Base-by-base conservation (phyloP, 1,284 basidiomycete species). In the Trametes polyzona region DNA sequence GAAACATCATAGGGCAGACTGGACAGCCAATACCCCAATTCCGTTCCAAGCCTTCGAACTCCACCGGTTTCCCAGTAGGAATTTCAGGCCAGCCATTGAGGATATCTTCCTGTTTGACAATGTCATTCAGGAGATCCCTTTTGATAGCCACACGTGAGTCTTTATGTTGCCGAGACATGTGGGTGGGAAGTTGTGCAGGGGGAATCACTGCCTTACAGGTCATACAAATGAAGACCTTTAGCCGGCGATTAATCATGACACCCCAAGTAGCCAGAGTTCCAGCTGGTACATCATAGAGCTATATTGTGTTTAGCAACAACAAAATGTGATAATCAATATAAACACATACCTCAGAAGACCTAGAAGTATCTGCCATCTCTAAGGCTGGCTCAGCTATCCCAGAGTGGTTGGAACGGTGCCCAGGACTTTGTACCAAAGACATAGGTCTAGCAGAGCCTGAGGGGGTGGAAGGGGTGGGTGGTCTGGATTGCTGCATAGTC, bases 141-240 rank as follows among this genome's bases (percentile, higher is more conserved):
- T 37, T n/a, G 10, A 49, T 16, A n/a, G 2, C 1, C 12, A 47
- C n/a, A 7, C 26, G 16, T 7, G 47, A 16, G 9, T 29, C 36
- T 36, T 49, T 40, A 17, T 40, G 47, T n/a, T 39, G 19, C 14
- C n/a, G 29, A n/a, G 19, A 8, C n/a, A 52, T 21, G 33, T 52
- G 50, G n/a, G 1, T 1, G 9, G n/a, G 2, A 10, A 44, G 8
- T 2, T 26, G 7, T 9, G 19, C 1, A 9, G 50, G 41, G 9
- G 35, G 9, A 24, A 52, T 19, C 8, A 44, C 41, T 3, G 33
- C 32, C 32, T 52, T 11, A 21, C 50, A 52, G 40, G 24, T 7
- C 16, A 52, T 7, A 17, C 50, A 52, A 33, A 52, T n/a, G 10
- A 52, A 30, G 40, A 32, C 27, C 41, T 52, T 36, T 40, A 52